These are phyloP conservation scores for Mrakia hoshinonis DNA, from an alignment of 768 basidiomycete genomes.

Conservation along the genomic window DNA sequence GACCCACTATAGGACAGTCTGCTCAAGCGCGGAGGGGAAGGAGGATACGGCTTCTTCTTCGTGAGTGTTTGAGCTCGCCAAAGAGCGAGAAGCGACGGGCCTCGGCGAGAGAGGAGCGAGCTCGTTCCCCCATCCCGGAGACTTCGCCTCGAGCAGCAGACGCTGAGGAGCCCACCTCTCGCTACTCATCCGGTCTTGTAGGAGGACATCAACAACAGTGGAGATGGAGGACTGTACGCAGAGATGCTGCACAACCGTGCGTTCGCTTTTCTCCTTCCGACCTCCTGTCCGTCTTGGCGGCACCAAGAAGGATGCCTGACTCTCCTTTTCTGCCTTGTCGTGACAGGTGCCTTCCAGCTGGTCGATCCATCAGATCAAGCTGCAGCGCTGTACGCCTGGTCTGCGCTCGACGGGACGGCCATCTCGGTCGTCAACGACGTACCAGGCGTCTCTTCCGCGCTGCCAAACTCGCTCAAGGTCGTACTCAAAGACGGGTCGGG, in stretches of 20 bases:
- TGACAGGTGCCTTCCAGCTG: slow-evolving; percentile 47
- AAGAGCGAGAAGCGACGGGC: too few relatives aligned
- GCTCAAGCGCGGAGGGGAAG: too few relatives aligned
- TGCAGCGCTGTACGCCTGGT: slow-evolving; percentile 49
- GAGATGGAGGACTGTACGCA: neutral
- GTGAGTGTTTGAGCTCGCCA: too few relatives aligned
- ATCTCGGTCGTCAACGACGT: slow-evolving; percentile 50
- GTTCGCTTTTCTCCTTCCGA: neutral
- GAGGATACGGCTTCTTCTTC: too few relatives aligned
- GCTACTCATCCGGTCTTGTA: neutral
- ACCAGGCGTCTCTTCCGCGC: slow-evolving; percentile 49
- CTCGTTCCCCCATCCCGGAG: too few relatives aligned
- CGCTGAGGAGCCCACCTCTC: too few relatives aligned
- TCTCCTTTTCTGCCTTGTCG: neutral
- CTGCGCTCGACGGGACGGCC: slow-evolving; percentile 43
- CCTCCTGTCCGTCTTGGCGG: neutral
- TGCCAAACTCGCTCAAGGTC: slow-evolving; percentile 57
- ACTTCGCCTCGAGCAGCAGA: too few relatives aligned
- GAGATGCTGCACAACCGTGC: neutral
- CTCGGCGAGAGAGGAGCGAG: too few relatives aligned
- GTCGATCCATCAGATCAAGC: slow-evolving; percentile 53
- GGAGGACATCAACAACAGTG: slow-evolving; percentile 1
- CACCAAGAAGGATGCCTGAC: neutral
- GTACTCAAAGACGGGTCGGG: slow-evolving; percentile 39
- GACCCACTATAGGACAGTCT: too few relatives aligned